These are phyloP conservation scores for Allium sativum DNA, from an alignment of 106 monocot genomes.

Conservation along the genomic window DNA sequence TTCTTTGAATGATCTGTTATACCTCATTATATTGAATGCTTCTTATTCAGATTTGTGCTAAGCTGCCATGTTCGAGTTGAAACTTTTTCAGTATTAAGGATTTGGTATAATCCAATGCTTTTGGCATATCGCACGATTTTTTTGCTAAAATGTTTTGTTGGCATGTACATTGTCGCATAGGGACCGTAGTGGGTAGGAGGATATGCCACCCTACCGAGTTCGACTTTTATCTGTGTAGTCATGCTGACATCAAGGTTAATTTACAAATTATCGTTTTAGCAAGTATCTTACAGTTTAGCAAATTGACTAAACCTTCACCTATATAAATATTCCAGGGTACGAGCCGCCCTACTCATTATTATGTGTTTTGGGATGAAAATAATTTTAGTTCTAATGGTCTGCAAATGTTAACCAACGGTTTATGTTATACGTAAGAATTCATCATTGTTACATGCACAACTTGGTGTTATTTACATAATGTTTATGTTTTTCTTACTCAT, in stretches of 20 bases:
- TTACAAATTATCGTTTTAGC: background rate
- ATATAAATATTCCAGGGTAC: slow-evolving; percentile 39
- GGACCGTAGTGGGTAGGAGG: slow-evolving; percentile 59
- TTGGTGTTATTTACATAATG: background rate
- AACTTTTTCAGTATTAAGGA: background rate
- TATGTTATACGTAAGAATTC: slow-evolving; percentile 56
- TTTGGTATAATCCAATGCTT: background rate
- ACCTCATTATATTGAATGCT: background rate
- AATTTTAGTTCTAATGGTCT: slow-evolving; percentile 44
- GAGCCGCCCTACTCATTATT: slow-evolving; percentile 70
- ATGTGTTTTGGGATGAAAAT: slow-evolving; percentile 77
- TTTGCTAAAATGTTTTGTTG: slow-evolving; percentile 11
- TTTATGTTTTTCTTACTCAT: background rate
- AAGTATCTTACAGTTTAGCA: background rate
- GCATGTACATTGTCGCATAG: no score
- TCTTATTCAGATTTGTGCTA: background rate
- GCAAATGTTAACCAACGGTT: slow-evolving; percentile 50
- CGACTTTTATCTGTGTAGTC: slow-evolving; percentile 79
- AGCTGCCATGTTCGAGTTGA: background rate
- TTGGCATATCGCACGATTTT: background rate
- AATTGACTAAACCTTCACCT: background rate
- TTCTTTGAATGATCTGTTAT: no score
- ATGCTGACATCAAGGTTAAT: slow-evolving; percentile 75
- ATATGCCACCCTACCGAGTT: slow-evolving; percentile 82
- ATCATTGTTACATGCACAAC: background rate